These are phyloP conservation scores for Coemansia asiatica DNA, from an alignment of 192 early-diverging fungal genomes.

Conservation along the genomic window DNA sequence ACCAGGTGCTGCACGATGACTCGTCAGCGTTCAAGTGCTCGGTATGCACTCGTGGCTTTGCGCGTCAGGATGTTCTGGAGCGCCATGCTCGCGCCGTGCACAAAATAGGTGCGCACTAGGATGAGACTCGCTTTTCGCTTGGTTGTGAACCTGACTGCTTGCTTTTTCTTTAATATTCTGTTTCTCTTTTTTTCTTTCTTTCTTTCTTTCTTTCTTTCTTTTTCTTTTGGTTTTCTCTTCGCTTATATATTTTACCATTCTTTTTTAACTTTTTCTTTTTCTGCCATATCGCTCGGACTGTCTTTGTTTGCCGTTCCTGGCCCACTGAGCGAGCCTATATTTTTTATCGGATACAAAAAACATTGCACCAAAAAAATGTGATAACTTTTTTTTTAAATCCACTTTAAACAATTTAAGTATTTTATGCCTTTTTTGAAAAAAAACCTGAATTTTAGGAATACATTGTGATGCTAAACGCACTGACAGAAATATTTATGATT, in stretches of 20 bases:
- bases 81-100: conserved; percentile 52
- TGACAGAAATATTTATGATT: too few relatives aligned
- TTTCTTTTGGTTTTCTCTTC: conserved; percentile 1
- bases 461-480: too few relatives aligned
- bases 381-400: background rate
- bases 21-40: conserved; percentile 56
- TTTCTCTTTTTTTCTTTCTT: conserved; percentile 1
- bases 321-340: background rate
- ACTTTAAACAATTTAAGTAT: background rate
- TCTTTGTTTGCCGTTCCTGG: background rate
- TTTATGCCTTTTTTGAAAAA: background rate
- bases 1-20: conserved; percentile 61
- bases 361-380: conserved; percentile 5
- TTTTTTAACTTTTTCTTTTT: background rate
- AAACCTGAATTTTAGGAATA: too few relatives aligned
- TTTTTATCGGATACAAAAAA: background rate
- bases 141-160: conserved; percentile 1
- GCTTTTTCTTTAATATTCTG: conserved; percentile 3
- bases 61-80: conserved; percentile 57
- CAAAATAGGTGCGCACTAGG: conserved; percentile 2
- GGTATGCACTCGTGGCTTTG: conserved; percentile 57
- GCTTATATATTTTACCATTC: background rate
- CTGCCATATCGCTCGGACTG: background rate
- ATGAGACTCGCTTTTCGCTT: background rate
- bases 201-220: background rate